Evolutionary conservation across 2,329 filamentous ascomycete species (phyloP).

Genomic region (Ciborinia camelliae): DNA sequence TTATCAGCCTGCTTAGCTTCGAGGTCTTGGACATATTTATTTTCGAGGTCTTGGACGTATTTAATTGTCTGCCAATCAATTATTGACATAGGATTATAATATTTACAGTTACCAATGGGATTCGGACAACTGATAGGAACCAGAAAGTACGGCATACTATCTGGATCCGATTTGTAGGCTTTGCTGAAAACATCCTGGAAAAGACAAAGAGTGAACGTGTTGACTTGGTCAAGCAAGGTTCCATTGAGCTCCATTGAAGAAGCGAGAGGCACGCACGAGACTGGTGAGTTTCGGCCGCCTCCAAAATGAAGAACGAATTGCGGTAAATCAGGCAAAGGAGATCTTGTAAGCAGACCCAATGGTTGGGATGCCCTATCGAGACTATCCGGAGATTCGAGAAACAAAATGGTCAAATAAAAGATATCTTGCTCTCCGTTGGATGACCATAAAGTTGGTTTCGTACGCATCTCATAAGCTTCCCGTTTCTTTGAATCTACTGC

Average conservation of each 20-base stretch:
- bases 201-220: slow-evolving; percentile 68
- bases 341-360: slow-evolving; percentile 68
- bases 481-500: slow-evolving; percentile 78
- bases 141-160: slow-evolving; percentile 78
- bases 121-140: slow-evolving; percentile 50
- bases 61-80: slow-evolving; percentile 63
- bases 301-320: slow-evolving; percentile 71
- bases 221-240: slow-evolving; percentile 53
- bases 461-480: slow-evolving; percentile 69
- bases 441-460: slow-evolving; percentile 75
- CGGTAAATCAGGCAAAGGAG: slow-evolving; percentile 60
- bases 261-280: slow-evolving; percentile 48
- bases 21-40: slow-evolving; percentile 40
- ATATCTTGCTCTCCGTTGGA: slow-evolving; percentile 44
- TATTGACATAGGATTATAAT: not conserved
- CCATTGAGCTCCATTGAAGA: slow-evolving; percentile 44
- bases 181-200: slow-evolving; percentile 92
- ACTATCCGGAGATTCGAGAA: slow-evolving; percentile 52
- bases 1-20: slow-evolving; percentile 41
- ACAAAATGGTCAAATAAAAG: slow-evolving; percentile 61
- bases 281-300: slow-evolving; percentile 55
- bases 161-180: slow-evolving; percentile 60
- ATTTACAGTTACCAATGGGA: not conserved
- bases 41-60: slow-evolving; percentile 37
- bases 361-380: slow-evolving; percentile 59